These are phyloP conservation scores for Vitis labrusca DNA, from an alignment of 164 flowering plant species.

Conservation along the genomic window DNA sequence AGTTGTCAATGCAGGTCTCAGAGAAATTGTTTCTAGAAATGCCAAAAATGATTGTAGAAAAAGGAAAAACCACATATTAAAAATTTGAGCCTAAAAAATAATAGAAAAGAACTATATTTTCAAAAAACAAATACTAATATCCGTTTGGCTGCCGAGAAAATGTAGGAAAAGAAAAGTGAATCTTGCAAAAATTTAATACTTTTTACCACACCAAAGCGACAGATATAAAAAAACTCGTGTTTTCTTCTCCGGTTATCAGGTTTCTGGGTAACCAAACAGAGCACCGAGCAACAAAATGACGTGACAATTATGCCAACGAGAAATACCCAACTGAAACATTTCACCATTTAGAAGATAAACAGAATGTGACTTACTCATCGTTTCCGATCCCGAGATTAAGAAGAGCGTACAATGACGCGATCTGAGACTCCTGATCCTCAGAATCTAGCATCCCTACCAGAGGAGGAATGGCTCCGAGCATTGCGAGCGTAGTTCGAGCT, in stretches of 20 bases:
- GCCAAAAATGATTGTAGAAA: too few relatives aligned
- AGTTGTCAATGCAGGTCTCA: not conserved
- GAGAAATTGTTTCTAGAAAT: not conserved
- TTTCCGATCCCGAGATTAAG: slow-evolving; percentile 87
- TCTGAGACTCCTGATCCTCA: slow-evolving; percentile 35
- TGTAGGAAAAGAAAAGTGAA: too few relatives aligned
- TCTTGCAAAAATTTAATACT: too few relatives aligned
- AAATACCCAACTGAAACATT: not conserved
- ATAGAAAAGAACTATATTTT: too few relatives aligned
- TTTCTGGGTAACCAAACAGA: too few relatives aligned
- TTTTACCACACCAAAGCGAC: too few relatives aligned
- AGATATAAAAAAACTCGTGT: too few relatives aligned
- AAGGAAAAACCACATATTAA: too few relatives aligned
- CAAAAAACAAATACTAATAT: too few relatives aligned
- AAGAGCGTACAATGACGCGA: slow-evolving; percentile 78
- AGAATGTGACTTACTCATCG: slow-evolving; percentile 45
- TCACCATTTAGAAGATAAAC: not conserved
- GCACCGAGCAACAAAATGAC: not conserved
- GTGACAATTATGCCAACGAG: not conserved
- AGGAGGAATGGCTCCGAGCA: slow-evolving; percentile 92
- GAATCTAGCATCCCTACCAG: slow-evolving; percentile 72
- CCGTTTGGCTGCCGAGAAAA: too few relatives aligned
- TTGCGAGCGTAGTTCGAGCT: slow-evolving; percentile 67
- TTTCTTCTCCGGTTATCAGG: too few relatives aligned
- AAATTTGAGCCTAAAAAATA: too few relatives aligned